These are phyloP conservation scores for Erythrobasidium yunnanense DNA, from an alignment of 768 basidiomycete genomes.

Conservation along the genomic window DNA sequence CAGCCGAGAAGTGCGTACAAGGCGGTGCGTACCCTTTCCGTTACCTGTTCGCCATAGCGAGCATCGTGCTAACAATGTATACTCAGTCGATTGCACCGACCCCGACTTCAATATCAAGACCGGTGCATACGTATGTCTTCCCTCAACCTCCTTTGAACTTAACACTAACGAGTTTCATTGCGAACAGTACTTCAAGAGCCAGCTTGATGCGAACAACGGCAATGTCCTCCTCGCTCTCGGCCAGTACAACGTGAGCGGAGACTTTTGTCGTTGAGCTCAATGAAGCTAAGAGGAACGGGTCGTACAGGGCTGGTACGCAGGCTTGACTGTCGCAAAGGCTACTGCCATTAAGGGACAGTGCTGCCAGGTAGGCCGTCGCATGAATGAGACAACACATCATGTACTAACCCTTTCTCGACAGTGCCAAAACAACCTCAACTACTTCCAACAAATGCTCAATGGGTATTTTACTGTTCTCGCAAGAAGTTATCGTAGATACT, in stretches of 20 bases:
- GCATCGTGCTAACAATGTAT: too few relatives aligned
- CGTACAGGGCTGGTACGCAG: constrained; percentile 27
- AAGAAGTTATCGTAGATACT: not conserved
- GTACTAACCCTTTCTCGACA: too few relatives aligned
- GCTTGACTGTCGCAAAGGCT: constrained; percentile 22
- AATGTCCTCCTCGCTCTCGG: constrained; percentile 25
- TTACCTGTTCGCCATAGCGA: too few relatives aligned
- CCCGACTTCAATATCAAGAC: constrained; percentile 30
- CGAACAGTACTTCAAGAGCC: constrained; percentile 17
- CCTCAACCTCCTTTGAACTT: too few relatives aligned
- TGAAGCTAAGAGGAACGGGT: too few relatives aligned
- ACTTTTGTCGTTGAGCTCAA: not conserved
- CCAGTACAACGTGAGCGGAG: constrained; percentile 18
- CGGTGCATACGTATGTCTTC: not conserved
- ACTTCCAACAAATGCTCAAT: constrained; percentile 30
- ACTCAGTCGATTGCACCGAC: constrained; percentile 35
- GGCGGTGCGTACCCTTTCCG: too few relatives aligned
- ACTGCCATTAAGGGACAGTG: not conserved
- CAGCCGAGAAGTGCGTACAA: constrained; percentile 34
- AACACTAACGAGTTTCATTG: too few relatives aligned
- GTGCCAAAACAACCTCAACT: constrained; percentile 32
- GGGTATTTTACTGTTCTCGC: not conserved
- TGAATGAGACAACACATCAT: too few relatives aligned
- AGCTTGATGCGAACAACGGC: constrained; percentile 1
- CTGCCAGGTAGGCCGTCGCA: too few relatives aligned